phyloP scores from a whole-genome alignment of 306 rosid species.

The Adenanthera pavonina region DNA sequence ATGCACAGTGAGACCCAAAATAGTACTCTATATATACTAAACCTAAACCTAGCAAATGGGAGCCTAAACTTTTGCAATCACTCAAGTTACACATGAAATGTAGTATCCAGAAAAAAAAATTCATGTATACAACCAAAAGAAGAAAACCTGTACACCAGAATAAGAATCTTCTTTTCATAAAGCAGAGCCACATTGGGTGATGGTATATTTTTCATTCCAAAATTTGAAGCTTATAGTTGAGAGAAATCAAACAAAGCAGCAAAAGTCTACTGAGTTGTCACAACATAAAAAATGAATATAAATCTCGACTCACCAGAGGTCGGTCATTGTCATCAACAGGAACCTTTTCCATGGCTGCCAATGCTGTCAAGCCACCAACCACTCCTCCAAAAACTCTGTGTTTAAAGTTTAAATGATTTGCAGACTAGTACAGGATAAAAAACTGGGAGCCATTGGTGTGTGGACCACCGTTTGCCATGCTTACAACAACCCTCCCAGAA shows the following conservation, averaged over 20 bases:
- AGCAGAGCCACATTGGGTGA: slow-evolving; percentile 37
- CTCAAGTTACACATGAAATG: slow-evolving; percentile 14
- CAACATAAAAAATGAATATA: slow-evolving; percentile 28
- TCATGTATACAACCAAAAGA: slow-evolving; percentile 31
- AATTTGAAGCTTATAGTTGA: slow-evolving; percentile 13
- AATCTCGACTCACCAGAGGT: slow-evolving; percentile 66
- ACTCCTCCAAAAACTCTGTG: slow-evolving; percentile 94
- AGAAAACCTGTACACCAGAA: slow-evolving; percentile 16
- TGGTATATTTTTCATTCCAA: slow-evolving; percentile 32
- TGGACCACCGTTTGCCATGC: slow-evolving; percentile 99
- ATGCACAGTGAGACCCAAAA: background rate
- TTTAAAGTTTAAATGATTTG: slow-evolving; percentile 89
- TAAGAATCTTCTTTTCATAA: slow-evolving; percentile 42
- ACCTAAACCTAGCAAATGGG: slow-evolving; percentile 5
- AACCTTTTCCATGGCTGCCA: slow-evolving; percentile 93
- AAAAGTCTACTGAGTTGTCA: slow-evolving; percentile 32
- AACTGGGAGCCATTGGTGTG: slow-evolving; percentile 98
- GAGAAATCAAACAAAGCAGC: slow-evolving; percentile 27
- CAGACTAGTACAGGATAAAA: slow-evolving; percentile 92
- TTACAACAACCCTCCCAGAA: slow-evolving; percentile 94
- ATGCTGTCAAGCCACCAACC: slow-evolving; percentile 90
- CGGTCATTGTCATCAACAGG: slow-evolving; percentile 87
- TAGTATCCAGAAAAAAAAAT: slow-evolving; percentile 6
- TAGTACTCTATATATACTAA: background rate
- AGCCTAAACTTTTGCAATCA: slow-evolving; percentile 25